Conservation (phyloP, 768 basidiomycete genomes). For the Chalciporus sphaerocephalus region DNA sequence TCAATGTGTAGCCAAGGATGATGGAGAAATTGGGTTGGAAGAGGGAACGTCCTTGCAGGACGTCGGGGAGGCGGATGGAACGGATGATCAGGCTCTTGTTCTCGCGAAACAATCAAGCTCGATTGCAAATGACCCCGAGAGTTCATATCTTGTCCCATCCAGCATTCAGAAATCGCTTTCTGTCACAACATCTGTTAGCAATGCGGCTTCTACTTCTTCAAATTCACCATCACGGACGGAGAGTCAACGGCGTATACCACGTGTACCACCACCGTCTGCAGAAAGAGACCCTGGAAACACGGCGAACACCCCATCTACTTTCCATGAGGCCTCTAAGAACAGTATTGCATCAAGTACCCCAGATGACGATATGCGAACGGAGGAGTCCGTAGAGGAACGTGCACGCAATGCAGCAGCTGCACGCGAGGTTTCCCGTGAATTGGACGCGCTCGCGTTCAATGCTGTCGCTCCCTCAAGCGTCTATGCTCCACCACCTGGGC, state of each 20-base stretch:
- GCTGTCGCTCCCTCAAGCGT: conserved; percentile 20
- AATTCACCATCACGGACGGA: conserved; percentile 10
- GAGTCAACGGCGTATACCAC: conserved; percentile 28
- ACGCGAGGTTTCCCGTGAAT: conserved; percentile 59
- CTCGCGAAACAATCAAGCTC: neutral
- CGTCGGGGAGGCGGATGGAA: conserved; percentile 6
- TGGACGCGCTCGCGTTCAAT: conserved; percentile 51
- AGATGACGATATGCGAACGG: conserved; percentile 25
- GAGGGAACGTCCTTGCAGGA: conserved; percentile 10
- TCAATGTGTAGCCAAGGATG: conserved; percentile 1
- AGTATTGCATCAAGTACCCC: conserved; percentile 1
- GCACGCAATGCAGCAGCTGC: conserved; percentile 65
- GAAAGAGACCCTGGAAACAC: conserved; percentile 20
- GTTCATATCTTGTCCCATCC: neutral
- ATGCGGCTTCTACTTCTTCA: neutral
- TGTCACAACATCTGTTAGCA: conserved; percentile 2
- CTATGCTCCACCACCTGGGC: conserved; percentile 15
- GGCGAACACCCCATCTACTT: neutral
- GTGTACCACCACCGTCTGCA: conserved; percentile 39
- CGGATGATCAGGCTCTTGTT: neutral
- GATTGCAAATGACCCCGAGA: neutral
- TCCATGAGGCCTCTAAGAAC: conserved; percentile 6
- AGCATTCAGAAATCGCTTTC: neutral
- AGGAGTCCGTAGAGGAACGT: conserved; percentile 42
- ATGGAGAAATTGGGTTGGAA: conserved; percentile 12